Conservation (phyloP, 2,329 filamentous ascomycete genomes). For the Sporothrix inflata region DNA sequence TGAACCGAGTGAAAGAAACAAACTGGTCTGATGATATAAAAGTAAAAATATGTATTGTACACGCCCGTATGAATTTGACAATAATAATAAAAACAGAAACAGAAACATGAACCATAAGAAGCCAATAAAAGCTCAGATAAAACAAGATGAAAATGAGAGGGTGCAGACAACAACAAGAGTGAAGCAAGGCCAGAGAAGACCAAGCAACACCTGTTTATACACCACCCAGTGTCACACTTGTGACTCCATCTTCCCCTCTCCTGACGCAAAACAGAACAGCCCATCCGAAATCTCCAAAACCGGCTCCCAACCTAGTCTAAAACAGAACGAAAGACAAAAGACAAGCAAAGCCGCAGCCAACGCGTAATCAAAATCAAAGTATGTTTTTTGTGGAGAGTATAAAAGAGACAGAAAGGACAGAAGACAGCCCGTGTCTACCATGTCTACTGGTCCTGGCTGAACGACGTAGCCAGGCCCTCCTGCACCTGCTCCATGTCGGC, state of each 20-base stretch:
- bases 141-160: neutral
- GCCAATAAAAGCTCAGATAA: slow-evolving; percentile 9
- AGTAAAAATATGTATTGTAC: slow-evolving; percentile 3
- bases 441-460: slow-evolving; percentile 46
- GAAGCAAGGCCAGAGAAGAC: neutral
- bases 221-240: neutral
- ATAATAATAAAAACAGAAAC: neutral
- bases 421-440: too few relatives aligned
- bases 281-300: neutral
- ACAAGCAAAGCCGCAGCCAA: neutral
- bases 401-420: neutral
- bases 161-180: neutral
- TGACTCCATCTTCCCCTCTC: neutral
- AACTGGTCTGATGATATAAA: neutral
- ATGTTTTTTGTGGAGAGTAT: too few relatives aligned
- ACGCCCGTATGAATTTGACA: slow-evolving; percentile 13
- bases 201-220: neutral
- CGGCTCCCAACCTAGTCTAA: neutral
- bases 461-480: slow-evolving; percentile 48
- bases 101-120: neutral
- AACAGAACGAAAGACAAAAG: neutral
- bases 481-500: slow-evolving; percentile 65
- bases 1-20: neutral
- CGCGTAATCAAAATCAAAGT: neutral
- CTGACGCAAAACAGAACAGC: neutral